Percentiles rank a stretch among this genome's conserved stretches.
phyloP scores from a whole-genome alignment of 169 alveolate species.

The Cryptosporidium canis region DNA sequence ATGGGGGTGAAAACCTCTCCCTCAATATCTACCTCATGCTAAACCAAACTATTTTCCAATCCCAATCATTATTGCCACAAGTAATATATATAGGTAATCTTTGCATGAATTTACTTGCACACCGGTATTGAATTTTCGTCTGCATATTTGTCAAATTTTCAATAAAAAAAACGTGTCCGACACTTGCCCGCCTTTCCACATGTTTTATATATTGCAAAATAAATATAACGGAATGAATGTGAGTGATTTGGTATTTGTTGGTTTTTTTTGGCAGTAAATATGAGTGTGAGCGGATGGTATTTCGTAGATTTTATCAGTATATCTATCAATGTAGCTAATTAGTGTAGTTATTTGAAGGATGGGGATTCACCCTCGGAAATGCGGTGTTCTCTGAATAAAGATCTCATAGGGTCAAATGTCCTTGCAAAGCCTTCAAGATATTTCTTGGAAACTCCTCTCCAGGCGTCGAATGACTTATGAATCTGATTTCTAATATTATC shows the following conservation, averaged over 20 bases:
- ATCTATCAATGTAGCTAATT: background rate
- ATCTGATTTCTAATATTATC: constrained; percentile 79
- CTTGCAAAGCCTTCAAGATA: constrained; percentile 79
- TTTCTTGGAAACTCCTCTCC: constrained; percentile 78
- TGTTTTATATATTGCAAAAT: too few relatives aligned
- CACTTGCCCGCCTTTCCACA: too few relatives aligned
- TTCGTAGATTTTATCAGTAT: background rate
- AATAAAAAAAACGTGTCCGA: background rate
- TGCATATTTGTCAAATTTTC: too few relatives aligned
- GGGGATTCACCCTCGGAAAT: constrained; percentile 55
- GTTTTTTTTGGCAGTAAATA: too few relatives aligned
- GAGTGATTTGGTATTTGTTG: too few relatives aligned
- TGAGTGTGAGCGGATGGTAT: too few relatives aligned
- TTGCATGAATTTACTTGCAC: background rate
- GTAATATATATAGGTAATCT: background rate
- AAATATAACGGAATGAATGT: background rate
- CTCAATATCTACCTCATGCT: too few relatives aligned
- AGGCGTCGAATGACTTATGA: constrained; percentile 76
- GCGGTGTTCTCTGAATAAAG: constrained; percentile 61
- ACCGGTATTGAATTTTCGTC: background rate
- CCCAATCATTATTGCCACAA: background rate
- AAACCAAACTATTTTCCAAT: too few relatives aligned
- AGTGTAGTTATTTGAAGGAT: background rate
- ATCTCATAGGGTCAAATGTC: constrained; percentile 80
- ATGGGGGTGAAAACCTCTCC: too few relatives aligned